phyloP scores from a whole-genome alignment of 139 green algal genomes.

The Tetraselmis chui region DNA sequence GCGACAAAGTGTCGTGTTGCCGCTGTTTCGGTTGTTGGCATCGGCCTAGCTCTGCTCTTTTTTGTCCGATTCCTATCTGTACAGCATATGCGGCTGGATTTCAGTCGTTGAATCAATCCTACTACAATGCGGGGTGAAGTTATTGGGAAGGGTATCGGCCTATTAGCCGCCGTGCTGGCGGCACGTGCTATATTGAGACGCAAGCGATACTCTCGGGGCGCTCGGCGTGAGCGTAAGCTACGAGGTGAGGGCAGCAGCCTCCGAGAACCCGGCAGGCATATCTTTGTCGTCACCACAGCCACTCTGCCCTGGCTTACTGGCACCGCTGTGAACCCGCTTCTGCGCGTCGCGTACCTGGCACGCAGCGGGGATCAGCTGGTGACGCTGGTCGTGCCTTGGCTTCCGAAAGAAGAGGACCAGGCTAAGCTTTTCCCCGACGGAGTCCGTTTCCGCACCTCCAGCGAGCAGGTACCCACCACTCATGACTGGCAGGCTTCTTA shows the following conservation, averaged over 20 bases:
- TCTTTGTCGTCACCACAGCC: constrained; percentile 60
- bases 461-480: constrained; percentile 26
- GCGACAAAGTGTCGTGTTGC: no score
- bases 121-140: no score
- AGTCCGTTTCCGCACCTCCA: constrained; percentile 40
- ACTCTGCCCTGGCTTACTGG: constrained; percentile 65
- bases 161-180: not conserved
- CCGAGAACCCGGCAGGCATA: not conserved
- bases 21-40: no score
- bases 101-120: no score
- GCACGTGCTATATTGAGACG: not conserved
- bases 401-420: constrained; percentile 38
- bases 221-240: not conserved
- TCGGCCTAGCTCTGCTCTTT: no score
- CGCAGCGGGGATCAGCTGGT: constrained; percentile 29
- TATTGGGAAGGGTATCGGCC: not conserved
- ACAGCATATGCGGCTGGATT: no score
- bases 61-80: no score
- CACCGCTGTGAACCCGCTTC: constrained; percentile 60
- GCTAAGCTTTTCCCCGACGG: constrained; percentile 33
- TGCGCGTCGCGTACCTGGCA: constrained; percentile 54
- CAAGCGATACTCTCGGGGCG: not conserved
- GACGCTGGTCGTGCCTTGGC: constrained; percentile 57
- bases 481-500: no score
- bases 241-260: not conserved